A percentile compares a stretch with the other conserved stretches of the same genome.
Conservation (phyloP, 257 asterid species). For the Capsicum chinense region DNA sequence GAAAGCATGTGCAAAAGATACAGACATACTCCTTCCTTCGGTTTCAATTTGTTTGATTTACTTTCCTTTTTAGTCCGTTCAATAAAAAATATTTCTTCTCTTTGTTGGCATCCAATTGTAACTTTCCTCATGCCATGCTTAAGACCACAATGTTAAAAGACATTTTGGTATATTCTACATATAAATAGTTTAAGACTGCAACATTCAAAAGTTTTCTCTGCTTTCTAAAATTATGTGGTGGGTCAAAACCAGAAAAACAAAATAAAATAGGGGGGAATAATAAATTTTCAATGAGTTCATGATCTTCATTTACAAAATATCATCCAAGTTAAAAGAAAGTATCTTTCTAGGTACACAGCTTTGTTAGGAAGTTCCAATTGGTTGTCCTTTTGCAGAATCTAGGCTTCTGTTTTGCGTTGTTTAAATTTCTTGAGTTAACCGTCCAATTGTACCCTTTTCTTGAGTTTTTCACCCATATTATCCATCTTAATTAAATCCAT, state of each 20-base stretch:
- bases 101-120: too few relatives aligned
- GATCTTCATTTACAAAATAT: neutral
- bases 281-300: neutral
- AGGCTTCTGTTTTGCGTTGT: neutral
- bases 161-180: too few relatives aligned
- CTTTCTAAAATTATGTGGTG: too few relatives aligned
- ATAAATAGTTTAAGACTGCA: too few relatives aligned
- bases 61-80: too few relatives aligned
- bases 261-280: too few relatives aligned
- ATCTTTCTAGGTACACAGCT: neutral
- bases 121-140: too few relatives aligned
- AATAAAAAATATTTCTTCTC: too few relatives aligned
- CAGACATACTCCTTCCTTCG: neutral
- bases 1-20: neutral
- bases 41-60: too few relatives aligned
- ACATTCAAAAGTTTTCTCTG: too few relatives aligned
- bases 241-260: too few relatives aligned
- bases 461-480: neutral
- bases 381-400: slow-evolving; percentile 12
- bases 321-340: neutral
- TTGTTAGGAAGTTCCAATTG: slow-evolving; percentile 21
- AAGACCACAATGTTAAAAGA: too few relatives aligned
- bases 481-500: slow-evolving; percentile 16
- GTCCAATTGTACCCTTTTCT: neutral
- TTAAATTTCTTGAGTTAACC: neutral